Conservation (phyloP, 257 asterid genomes). For the Paraleonurus japonicus region DNA sequence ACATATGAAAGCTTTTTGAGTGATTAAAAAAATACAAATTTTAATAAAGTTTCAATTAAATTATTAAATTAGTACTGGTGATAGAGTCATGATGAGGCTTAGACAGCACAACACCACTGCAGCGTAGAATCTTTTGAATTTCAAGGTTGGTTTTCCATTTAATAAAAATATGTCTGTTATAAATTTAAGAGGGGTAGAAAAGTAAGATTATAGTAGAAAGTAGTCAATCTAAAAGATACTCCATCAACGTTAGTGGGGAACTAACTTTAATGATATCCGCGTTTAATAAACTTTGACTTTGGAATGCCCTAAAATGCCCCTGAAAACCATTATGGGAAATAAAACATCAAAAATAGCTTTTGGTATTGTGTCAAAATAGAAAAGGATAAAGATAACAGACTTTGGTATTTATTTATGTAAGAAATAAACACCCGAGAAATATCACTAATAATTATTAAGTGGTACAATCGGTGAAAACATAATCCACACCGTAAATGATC, state of each 20-base stretch:
- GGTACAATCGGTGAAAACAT: too few relatives aligned
- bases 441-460: too few relatives aligned
- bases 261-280: slow-evolving; percentile 33
- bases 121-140: slow-evolving; percentile 31
- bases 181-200: slow-evolving; percentile 14
- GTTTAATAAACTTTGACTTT: slow-evolving; percentile 22
- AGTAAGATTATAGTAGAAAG: not conserved
- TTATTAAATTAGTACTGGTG: not conserved
- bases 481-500: too few relatives aligned
- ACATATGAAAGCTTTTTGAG: too few relatives aligned
- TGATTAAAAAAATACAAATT: too few relatives aligned
- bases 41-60: not conserved
- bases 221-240: slow-evolving; percentile 20
- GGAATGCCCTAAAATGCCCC: slow-evolving; percentile 24
- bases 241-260: slow-evolving; percentile 30
- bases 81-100: slow-evolving; percentile 20
- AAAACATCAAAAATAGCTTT: too few relatives aligned
- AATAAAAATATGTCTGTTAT: not conserved
- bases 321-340: not conserved
- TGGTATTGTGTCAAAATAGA: too few relatives aligned
- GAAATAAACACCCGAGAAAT: too few relatives aligned
- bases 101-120: slow-evolving; percentile 23
- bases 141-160: slow-evolving; percentile 31
- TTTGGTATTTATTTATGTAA: too few relatives aligned
- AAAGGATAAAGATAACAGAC: too few relatives aligned